phyloP scores from a whole-genome alignment of 495 filamentous ascomycete species.

The Letharia columbiana region DNA sequence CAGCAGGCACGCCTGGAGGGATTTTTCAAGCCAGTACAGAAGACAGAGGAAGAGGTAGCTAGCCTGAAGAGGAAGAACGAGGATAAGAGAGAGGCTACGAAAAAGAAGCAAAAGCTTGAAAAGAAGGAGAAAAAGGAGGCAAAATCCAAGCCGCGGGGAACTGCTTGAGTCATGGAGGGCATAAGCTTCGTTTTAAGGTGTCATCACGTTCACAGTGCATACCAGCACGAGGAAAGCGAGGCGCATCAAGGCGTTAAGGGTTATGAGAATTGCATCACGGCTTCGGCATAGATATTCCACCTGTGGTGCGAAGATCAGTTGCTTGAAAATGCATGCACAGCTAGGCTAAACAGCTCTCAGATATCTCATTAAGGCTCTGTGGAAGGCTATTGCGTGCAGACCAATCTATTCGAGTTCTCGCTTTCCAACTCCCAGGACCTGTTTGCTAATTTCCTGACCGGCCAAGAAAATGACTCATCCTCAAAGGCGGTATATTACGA shows the following conservation, averaged over 20 bases:
- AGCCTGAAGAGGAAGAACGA: constrained; percentile 87
- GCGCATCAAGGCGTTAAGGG: background rate
- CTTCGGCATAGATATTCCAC: background rate
- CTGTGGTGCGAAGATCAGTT: background rate
- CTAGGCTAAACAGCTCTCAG: background rate
- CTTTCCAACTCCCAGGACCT: background rate
- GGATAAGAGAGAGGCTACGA: constrained; percentile 77
- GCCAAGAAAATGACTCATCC: background rate
- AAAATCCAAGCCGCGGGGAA: constrained; percentile 76
- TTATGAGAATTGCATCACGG: background rate
- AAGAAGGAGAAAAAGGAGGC: constrained; percentile 81
- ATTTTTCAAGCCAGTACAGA: constrained; percentile 93
- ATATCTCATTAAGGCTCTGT: background rate
- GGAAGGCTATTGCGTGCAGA: background rate
- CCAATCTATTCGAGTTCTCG: background rate
- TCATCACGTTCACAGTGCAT: background rate
- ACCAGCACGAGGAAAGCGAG: background rate
- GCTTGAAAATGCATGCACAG: background rate
- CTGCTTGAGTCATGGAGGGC: constrained; percentile 32
- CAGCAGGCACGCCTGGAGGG: constrained; percentile 92
- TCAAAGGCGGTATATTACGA: background rate
- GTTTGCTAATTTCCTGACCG: background rate
- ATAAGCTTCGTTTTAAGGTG: background rate
- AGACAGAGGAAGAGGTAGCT: constrained; percentile 74
- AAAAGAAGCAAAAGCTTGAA: constrained; percentile 87